Percentiles rank a stretch among this genome's conserved stretches.
Evolutionary conservation across 2,329 filamentous ascomycete genomes (phyloP).

Genomic region (Trichoderma semiorbis): DNA sequence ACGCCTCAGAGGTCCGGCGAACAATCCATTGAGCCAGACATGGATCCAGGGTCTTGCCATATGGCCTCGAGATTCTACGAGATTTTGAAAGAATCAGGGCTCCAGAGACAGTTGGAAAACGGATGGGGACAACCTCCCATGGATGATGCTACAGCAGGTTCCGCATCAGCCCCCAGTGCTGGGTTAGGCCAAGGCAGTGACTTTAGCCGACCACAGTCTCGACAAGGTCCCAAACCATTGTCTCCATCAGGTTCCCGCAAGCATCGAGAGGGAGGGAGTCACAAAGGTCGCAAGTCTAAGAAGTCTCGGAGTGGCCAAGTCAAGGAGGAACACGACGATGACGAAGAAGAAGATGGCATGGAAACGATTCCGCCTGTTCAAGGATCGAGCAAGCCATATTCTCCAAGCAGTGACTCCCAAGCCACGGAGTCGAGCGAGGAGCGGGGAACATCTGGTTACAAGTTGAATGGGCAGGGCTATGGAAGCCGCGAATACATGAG

Average conservation of each 20-base stretch:
- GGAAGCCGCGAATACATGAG: slow-evolving; percentile 6
- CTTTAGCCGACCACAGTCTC: background rate
- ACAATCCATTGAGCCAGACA: background rate
- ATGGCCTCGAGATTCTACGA: slow-evolving; percentile 18
- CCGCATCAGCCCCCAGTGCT: background rate
- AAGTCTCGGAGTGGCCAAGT: background rate
- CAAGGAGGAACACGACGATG: slow-evolving; percentile 5
- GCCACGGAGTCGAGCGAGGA: background rate
- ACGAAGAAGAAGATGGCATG: slow-evolving; percentile 1
- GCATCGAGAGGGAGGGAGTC: background rate
- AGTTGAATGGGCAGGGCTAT: background rate
- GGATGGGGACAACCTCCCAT: slow-evolving; percentile 7
- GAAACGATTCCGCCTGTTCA: background rate
- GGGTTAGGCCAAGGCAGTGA: background rate
- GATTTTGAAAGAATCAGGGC: slow-evolving; percentile 17
- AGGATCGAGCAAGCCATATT: background rate
- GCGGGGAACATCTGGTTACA: background rate
- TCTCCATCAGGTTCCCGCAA: slow-evolving; percentile 1
- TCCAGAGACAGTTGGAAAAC: slow-evolving; percentile 7
- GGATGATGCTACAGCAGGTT: background rate
- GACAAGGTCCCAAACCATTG: background rate
- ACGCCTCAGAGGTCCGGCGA: background rate
- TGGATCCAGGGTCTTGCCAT: slow-evolving; percentile 4
- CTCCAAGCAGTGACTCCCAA: background rate
- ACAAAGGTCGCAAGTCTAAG: slow-evolving; percentile 4